Conservation (phyloP, 1,284 basidiomycete species). For the Puccinia hordei region DNA sequence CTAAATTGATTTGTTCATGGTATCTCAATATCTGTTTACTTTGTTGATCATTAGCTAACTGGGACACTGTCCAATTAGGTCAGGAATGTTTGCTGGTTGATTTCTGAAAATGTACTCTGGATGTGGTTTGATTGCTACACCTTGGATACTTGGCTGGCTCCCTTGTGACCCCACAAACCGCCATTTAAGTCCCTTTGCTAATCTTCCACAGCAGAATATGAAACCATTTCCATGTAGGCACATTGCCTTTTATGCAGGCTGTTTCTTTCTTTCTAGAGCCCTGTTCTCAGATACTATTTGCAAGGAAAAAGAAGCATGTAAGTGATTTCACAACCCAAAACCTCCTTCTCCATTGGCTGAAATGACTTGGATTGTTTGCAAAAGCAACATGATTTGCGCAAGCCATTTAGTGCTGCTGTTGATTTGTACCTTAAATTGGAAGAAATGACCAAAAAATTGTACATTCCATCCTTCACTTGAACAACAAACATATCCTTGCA, state of each 20-base stretch:
- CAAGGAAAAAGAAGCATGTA: not conserved
- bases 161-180: not conserved
- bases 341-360: no score
- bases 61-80: not conserved
- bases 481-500: not conserved
- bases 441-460: not conserved
- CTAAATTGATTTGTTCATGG: no score
- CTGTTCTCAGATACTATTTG: not conserved
- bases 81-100: not conserved
- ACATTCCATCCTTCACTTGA: not conserved
- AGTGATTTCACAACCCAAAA: no score
- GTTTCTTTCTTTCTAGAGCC: not conserved
- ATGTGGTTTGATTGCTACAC: not conserved
- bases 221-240: constrained; percentile 8
- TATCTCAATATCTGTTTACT: no score
- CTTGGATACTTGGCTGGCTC: not conserved
- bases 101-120: not conserved
- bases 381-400: not conserved
- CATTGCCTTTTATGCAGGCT: not conserved
- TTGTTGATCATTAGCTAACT: no score
- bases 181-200: not conserved
- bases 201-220: constrained; percentile 13
- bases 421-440: not conserved
- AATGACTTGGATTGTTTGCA: no score
- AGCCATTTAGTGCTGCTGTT: constrained; percentile 3